A percentile compares a stretch with the other conserved stretches of the same genome.
Evolutionary conservation across 169 alveolate genomes (phyloP).

Genomic region (Cryptosporidium canis): DNA sequence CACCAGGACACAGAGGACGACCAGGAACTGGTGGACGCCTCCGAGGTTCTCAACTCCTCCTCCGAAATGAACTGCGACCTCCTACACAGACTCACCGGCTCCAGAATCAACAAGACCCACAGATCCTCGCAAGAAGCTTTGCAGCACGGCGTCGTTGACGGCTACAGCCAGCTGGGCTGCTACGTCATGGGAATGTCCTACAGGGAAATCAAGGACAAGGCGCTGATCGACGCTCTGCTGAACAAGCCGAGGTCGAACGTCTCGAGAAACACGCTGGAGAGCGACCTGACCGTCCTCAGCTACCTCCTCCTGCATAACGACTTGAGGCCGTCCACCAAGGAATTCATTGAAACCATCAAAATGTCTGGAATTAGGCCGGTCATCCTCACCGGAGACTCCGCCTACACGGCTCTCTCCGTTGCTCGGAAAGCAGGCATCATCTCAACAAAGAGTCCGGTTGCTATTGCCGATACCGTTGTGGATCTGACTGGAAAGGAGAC

Average conservation of each 20-base stretch:
- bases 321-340: slow-evolving; percentile 6
- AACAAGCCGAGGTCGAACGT: slow-evolving; percentile 61
- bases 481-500: background rate
- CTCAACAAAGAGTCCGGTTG: background rate
- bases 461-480: background rate
- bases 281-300: background rate
- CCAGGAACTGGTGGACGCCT: slow-evolving; percentile 40
- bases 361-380: slow-evolving; percentile 50
- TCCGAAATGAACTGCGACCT: background rate
- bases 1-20: background rate
- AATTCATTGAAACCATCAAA: background rate
- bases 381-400: slow-evolving; percentile 60
- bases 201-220: slow-evolving; percentile 34
- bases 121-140: background rate
- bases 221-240: slow-evolving; percentile 25
- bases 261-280: slow-evolving; percentile 39
- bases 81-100: background rate
- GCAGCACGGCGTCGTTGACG: background rate
- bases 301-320: slow-evolving; percentile 25
- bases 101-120: background rate
- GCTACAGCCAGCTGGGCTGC: slow-evolving; percentile 49
- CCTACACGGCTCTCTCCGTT: slow-evolving; percentile 47
- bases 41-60: slow-evolving; percentile 18
- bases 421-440: slow-evolving; percentile 60
- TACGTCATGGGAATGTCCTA: slow-evolving; percentile 60